Evolutionary conservation across 805 yeast species (phyloP), one percentile per base, ranked within the genome.

Genomic region (Zygotorulaspora sp.): DNA sequence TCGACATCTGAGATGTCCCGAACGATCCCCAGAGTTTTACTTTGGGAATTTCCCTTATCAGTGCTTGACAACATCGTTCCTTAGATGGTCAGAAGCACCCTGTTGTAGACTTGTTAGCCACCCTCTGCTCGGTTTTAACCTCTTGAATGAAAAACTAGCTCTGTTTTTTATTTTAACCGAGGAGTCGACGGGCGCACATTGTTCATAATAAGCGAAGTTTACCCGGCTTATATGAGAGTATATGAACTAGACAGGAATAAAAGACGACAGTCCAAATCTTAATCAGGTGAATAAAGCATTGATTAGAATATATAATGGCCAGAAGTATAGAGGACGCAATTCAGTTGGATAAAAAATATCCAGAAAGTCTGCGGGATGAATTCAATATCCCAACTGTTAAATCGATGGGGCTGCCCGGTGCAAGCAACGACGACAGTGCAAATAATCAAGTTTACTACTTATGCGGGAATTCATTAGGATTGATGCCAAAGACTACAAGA

Each of bases 391-490:
- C 96, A 6, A 83, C 92, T 0, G 71, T 78, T 45, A 54, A 61
- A 35, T 71, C 86, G 0, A 61, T 84, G 47, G 89, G 83, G 0
- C 55, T 78, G 18, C 41, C 56, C 7, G 51, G 55, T 27, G 42
- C 55, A 7, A 50, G 55, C 27, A 38, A 34, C 19, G 36, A 23
- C 18, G 18, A 24, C 4, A 14, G 15, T 21, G 33, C 24, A n/a
- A 29, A 30, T 29, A 28, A 35, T 16, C 44, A 49, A 6, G 66
- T 74, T 9, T 67, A 72, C 15, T 90, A 89, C 56, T 67, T 89
- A 32, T 87, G 96, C 62, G 97, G 97, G 2, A 90, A 89, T 65
- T 86, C 96, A n/a, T 74, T 89, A 5, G 97, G 97, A 0, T 64
- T 89, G 42, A 83, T 87, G 89, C 97, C 97, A 0, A 66, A 62